These are phyloP conservation scores for Heliamphora pulchella DNA, from an alignment of 179 eudicot species.

Conservation along the genomic window DNA sequence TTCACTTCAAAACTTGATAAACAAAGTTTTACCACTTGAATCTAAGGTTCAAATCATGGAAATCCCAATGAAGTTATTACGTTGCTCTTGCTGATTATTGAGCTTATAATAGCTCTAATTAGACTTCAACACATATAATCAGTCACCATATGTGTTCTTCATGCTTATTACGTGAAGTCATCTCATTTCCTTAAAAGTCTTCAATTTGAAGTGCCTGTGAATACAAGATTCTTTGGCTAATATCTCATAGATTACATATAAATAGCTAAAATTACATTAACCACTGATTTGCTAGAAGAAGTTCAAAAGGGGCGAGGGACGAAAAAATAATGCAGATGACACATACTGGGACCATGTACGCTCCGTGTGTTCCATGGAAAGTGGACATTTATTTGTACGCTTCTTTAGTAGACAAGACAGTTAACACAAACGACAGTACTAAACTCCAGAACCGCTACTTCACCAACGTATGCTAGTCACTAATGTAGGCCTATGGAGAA, in stretches of 20 bases:
- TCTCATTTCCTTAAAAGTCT: background rate
- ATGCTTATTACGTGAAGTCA: background rate
- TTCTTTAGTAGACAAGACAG: background rate
- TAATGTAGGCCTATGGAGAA: background rate
- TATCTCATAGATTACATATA: background rate
- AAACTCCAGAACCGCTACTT: background rate
- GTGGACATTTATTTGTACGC: too few relatives aligned
- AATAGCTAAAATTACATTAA: background rate
- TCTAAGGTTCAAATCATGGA: background rate
- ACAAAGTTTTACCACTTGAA: background rate
- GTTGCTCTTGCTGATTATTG: conserved; percentile 2
- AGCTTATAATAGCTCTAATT: background rate
- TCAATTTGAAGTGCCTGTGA: background rate
- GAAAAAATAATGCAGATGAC: background rate
- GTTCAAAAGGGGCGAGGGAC: background rate
- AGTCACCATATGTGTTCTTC: background rate
- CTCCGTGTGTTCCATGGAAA: background rate
- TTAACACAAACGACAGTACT: background rate
- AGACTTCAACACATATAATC: background rate
- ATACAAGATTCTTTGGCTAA: background rate
- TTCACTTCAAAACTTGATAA: background rate
- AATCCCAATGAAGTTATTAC: background rate
- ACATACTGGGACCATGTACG: background rate
- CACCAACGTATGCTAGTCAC: background rate
- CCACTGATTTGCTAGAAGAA: background rate